Evolutionary conservation across 208 protist genomes (phyloP).

Genomic region (Porcisia deanei): DNA sequence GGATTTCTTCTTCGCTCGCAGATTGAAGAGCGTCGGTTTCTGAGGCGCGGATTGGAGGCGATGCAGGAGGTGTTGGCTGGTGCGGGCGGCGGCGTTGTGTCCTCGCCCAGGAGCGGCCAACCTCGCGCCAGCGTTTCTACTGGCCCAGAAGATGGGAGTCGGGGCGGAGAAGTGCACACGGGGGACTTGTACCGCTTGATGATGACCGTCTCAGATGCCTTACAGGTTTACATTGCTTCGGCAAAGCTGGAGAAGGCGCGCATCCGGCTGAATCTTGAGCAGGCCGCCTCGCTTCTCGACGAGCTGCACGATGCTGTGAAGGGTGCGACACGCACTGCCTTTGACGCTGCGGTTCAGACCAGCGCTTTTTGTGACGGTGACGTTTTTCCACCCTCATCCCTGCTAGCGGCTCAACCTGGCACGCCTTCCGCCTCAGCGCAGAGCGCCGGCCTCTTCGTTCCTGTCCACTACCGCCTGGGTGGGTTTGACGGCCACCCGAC

Average conservation of each 20-base stretch:
- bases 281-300: constrained; percentile 27
- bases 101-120: not conserved
- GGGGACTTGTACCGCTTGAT: constrained; percentile 42
- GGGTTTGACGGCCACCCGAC: not conserved
- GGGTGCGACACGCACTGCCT: constrained; percentile 51
- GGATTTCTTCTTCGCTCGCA: constrained; percentile 69
- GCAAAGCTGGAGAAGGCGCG: constrained; percentile 57
- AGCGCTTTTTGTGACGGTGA: not conserved
- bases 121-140: not conserved
- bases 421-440: not conserved
- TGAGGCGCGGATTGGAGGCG: constrained; percentile 40
- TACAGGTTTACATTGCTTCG: constrained; percentile 32
- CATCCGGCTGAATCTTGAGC: constrained; percentile 41
- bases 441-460: constrained; percentile 10
- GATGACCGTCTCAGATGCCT: constrained; percentile 41
- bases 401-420: not conserved
- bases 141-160: constrained; percentile 1
- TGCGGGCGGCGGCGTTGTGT: not conserved
- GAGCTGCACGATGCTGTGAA: constrained; percentile 54
- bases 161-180: constrained; percentile 23
- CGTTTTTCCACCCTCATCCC: not conserved
- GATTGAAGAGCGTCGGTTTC: constrained; percentile 70
- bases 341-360: constrained; percentile 18
- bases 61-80: constrained; percentile 40
- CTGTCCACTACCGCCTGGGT: not conserved